Percentiles rank a stretch among this genome's conserved stretches.
These are phyloP conservation scores for Penicillium sp. DNA, from an alignment of 2,329 filamentous ascomycete genomes.

Conservation along the genomic window DNA sequence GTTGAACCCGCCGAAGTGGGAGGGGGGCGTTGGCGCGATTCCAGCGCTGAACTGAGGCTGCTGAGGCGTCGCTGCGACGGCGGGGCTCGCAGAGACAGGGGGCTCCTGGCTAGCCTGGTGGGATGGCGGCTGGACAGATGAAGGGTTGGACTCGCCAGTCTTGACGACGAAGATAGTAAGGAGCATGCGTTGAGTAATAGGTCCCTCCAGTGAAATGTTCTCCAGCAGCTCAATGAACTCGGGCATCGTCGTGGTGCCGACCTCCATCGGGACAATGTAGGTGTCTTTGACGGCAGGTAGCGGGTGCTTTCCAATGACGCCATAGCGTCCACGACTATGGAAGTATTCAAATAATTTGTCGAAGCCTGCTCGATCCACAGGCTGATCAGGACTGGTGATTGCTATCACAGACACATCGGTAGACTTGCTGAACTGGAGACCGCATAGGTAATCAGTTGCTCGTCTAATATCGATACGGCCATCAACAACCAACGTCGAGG, in stretches of 20 bases:
- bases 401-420: conserved; percentile 78
- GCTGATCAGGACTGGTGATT: conserved; percentile 55
- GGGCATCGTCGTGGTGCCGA: conserved; percentile 59
- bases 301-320: conserved; percentile 71
- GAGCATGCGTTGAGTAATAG: conserved; percentile 64
- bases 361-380: conserved; percentile 54
- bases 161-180: conserved; percentile 78
- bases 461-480: conserved; percentile 66
- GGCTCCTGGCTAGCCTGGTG: conserved; percentile 32
- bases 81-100: conserved; percentile 27
- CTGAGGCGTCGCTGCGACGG: conserved; percentile 24
- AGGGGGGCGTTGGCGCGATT: conserved; percentile 19
- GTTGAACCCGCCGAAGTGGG: conserved; percentile 13
- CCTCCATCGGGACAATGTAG: conserved; percentile 77
- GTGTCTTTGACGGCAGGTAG: conserved; percentile 73
- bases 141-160: conserved; percentile 42
- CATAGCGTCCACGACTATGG: conserved; percentile 68
- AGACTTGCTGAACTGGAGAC: conserved; percentile 68
- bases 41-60: conserved; percentile 23
- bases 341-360: conserved; percentile 82
- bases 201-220: conserved; percentile 67
- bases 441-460: conserved; percentile 84
- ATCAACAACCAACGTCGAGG: conserved; percentile 56
- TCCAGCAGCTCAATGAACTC: conserved; percentile 84
- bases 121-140: conserved; percentile 36